Conservation (phyloP, 1,284 basidiomycete species). For the Schizophyllum commune region DNA sequence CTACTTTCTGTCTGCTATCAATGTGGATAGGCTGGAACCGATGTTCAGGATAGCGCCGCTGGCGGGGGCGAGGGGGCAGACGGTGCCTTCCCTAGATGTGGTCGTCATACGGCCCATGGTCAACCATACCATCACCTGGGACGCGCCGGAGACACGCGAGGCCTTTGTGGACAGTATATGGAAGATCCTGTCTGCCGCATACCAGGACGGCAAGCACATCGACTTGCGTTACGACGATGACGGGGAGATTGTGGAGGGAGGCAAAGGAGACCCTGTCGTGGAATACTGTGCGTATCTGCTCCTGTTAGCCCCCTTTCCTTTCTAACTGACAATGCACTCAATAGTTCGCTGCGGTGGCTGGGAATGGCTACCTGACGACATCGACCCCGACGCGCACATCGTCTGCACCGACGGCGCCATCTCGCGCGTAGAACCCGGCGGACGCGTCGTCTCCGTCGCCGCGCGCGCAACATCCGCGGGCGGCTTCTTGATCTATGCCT, state of each 20-base stretch:
- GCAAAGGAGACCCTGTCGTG: constrained; percentile 50
- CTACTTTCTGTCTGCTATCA: constrained; percentile 79
- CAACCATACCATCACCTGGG: constrained; percentile 21
- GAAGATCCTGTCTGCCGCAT: constrained; percentile 57
- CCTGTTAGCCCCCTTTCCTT: too few species aligned
- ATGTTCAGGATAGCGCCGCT: constrained; percentile 56
- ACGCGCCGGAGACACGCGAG: constrained; percentile 32
- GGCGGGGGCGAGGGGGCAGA: constrained; percentile 2
- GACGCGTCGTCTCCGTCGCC: constrained; percentile 14
- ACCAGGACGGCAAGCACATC: constrained; percentile 68
- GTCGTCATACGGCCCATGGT: constrained; percentile 69
- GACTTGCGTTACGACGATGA: constrained; percentile 46
- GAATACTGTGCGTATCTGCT: constrained; percentile 46
- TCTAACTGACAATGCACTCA: not conserved
- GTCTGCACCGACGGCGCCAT: constrained; percentile 74
- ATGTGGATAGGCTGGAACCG: constrained; percentile 71
- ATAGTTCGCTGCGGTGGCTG: constrained; percentile 65
- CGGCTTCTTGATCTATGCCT: not conserved
- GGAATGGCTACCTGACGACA: constrained; percentile 72
- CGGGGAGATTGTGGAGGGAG: constrained; percentile 34
- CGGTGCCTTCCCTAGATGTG: constrained; percentile 40
- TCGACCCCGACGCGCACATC: constrained; percentile 52
- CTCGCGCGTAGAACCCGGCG: constrained; percentile 46
- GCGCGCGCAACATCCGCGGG: not conserved
- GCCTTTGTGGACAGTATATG: constrained; percentile 41